Conservation (phyloP, 1,139 yeast species). For the Sugiyamaella neomexicana region DNA sequence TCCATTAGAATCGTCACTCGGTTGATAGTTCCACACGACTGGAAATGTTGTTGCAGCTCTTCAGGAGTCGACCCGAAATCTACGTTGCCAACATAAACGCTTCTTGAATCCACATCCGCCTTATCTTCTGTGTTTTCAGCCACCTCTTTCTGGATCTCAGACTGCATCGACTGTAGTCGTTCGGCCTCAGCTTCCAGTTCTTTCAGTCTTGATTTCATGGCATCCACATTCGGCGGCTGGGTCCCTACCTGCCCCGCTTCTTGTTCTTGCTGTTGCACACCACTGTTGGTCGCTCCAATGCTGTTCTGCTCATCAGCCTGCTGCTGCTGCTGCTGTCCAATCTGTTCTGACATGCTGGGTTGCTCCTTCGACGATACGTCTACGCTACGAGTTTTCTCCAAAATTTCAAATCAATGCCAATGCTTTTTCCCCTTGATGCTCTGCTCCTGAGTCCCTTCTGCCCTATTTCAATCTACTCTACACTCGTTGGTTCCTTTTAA, state of each 20-base stretch:
- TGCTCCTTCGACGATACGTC: too few species aligned
- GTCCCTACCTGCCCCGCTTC: neutral
- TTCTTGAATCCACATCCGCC: conserved; percentile 69
- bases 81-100: conserved; percentile 85
- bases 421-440: too few species aligned
- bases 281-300: neutral
- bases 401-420: too few species aligned
- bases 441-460: too few species aligned
- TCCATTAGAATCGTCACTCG: conserved; percentile 79
- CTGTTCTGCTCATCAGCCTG: neutral
- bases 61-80: conserved; percentile 79
- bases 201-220: conserved; percentile 41
- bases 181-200: conserved; percentile 57
- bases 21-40: conserved; percentile 71
- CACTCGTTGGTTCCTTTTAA: too few species aligned
- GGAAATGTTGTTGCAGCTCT: conserved; percentile 77
- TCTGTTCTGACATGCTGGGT: too few species aligned
- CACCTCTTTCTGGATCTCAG: conserved; percentile 49
- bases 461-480: too few species aligned
- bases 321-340: too few species aligned
- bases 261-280: neutral
- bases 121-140: conserved; percentile 49
- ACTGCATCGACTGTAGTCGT: conserved; percentile 53
- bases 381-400: too few species aligned
- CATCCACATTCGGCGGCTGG: conserved; percentile 28